Percentiles rank a stretch among this genome's conserved stretches.
Evolutionary conservation across 768 basidiomycete species (phyloP).

Genomic region (Tulasnella sp.): DNA sequence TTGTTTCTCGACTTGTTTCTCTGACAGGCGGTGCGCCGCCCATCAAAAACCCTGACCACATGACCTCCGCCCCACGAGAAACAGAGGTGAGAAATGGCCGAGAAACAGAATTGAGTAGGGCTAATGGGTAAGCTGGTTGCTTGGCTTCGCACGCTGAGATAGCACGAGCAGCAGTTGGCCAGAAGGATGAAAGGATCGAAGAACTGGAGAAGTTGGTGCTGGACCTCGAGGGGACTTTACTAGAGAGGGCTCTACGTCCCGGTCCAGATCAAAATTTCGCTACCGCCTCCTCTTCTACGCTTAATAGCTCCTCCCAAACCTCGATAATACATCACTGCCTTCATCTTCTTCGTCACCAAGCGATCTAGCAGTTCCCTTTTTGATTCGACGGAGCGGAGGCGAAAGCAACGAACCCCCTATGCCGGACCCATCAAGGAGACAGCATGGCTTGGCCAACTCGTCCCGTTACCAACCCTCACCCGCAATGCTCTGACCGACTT

Average conservation of each 20-base stretch:
- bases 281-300: not conserved
- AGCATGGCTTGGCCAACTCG: not conserved
- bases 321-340: not conserved
- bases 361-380: not conserved
- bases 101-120: no score
- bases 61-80: no score
- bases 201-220: not conserved
- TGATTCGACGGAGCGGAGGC: not conserved
- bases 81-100: no score
- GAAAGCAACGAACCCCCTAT: not conserved
- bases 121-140: not conserved
- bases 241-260: not conserved
- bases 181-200: not conserved
- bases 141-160: not conserved
- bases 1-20: no score
- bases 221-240: not conserved
- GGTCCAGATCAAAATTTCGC: not conserved
- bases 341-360: not conserved
- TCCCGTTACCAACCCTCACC: not conserved
- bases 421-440: not conserved
- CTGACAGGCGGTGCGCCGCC: no score
- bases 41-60: no score
- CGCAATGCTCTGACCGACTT: not conserved
- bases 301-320: not conserved
- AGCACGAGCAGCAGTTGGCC: not conserved